Conservation (phyloP, 139 green algal genomes). For the Micromonas pusilla region DNA sequence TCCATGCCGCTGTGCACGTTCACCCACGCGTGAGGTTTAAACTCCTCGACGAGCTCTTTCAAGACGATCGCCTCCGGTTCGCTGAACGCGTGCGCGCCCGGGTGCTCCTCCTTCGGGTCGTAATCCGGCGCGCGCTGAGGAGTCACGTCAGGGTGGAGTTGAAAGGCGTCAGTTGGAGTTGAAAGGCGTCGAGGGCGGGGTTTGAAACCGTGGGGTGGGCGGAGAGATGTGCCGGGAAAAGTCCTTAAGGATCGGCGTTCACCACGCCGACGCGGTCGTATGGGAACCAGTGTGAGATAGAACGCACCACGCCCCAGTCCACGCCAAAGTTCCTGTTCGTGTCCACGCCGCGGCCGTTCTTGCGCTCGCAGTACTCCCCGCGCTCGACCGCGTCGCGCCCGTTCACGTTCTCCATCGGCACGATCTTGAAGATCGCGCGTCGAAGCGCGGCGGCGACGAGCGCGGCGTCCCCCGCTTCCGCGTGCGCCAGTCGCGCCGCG, state of each 20-base stretch:
- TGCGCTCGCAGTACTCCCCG: slow-evolving; percentile 78
- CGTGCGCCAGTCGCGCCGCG: background rate
- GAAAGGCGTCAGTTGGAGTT: no score
- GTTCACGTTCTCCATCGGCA: slow-evolving; percentile 89
- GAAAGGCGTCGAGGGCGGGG: no score
- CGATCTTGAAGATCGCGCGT: slow-evolving; percentile 2
- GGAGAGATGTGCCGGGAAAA: no score
- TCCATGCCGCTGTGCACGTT: slow-evolving; percentile 96
- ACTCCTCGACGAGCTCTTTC: slow-evolving; percentile 45
- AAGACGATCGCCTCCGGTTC: slow-evolving; percentile 84
- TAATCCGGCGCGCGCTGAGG: slow-evolving; percentile 69
- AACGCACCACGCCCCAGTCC: slow-evolving; percentile 91
- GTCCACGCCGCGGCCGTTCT: slow-evolving; percentile 95
- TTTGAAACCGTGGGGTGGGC: no score
- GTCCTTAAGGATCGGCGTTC: no score
- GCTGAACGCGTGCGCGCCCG: slow-evolving; percentile 60
- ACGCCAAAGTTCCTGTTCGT: slow-evolving; percentile 91
- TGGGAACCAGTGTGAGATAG: no score
- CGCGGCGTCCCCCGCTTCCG: background rate
- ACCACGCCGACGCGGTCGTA: no score
- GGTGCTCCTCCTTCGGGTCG: slow-evolving; percentile 73
- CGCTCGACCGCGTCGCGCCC: slow-evolving; percentile 79
- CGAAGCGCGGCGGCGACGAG: background rate
- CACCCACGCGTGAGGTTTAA: slow-evolving; percentile 84
- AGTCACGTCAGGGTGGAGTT: no score